Evolutionary conservation across 345 rosid genomes (phyloP).

Genomic region (Euphorbia lathyris): DNA sequence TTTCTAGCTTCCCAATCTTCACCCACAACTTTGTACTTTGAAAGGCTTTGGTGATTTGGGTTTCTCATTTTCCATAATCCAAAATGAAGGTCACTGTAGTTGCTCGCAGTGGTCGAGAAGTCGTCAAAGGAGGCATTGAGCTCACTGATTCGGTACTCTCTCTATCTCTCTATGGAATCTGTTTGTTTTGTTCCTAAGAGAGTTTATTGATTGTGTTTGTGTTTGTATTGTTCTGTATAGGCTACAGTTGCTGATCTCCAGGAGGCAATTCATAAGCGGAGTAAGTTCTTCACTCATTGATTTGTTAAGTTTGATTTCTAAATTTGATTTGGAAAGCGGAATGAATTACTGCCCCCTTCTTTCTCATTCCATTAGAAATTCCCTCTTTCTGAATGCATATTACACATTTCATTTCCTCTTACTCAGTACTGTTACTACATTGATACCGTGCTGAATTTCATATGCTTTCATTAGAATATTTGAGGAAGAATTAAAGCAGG

Average conservation of each 20-base stretch:
- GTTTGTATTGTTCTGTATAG: conserved; percentile 41
- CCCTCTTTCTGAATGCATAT: background rate
- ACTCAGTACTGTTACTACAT: too few relatives aligned
- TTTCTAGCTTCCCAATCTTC: background rate
- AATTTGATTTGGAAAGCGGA: background rate
- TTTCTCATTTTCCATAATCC: conserved; percentile 29
- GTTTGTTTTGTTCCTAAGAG: background rate
- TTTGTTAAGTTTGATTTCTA: background rate
- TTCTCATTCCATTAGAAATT: background rate
- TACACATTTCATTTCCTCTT: background rate
- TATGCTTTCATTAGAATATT: background rate
- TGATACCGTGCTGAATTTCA: background rate
- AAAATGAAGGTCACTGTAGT: conserved; percentile 76
- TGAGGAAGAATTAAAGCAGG: background rate
- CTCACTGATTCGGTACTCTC: conserved; percentile 64
- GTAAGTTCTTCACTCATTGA: conserved; percentile 39
- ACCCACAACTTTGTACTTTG: too few relatives aligned
- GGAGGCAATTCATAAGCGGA: conserved; percentile 77
- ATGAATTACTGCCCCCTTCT: background rate
- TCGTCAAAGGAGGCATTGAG: conserved; percentile 70
- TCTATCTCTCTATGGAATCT: conserved; percentile 1
- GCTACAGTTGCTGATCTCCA: conserved; percentile 93
- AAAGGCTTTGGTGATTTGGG: conserved; percentile 33
- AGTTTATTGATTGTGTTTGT: conserved; percentile 3
- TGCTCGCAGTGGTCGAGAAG: conserved; percentile 85